These are phyloP conservation scores for Pythium rishiriense DNA, from an alignment of 352 stramenopile species.

Conservation along the genomic window DNA sequence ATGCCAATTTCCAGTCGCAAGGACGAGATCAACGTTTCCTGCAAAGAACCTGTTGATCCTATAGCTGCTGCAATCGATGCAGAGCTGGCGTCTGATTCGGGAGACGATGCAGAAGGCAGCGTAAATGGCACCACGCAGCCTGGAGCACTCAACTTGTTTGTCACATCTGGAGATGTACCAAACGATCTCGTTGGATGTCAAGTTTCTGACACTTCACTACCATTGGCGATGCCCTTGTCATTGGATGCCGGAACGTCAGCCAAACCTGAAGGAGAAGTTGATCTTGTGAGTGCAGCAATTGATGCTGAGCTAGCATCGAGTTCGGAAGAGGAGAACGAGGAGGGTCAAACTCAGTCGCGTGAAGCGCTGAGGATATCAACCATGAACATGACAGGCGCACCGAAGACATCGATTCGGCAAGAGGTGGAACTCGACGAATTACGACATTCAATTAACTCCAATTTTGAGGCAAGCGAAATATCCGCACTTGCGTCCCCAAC, in stretches of 20 bases:
- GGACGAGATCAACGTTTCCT: not conserved
- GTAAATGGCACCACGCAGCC: not conserved
- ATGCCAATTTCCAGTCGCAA: not conserved
- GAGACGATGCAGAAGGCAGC: not conserved
- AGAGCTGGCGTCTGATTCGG: conserved; percentile 36
- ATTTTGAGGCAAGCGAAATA: not conserved
- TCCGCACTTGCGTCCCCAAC: not conserved
- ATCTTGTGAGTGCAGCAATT: conserved; percentile 5
- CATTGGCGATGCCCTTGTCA: not conserved
- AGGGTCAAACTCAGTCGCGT: not conserved
- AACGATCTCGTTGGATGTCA: not conserved
- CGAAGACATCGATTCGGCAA: not conserved
- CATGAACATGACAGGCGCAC: not conserved
- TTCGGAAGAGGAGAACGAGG: conserved; percentile 4
- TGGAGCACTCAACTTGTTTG: not conserved
- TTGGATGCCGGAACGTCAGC: not conserved
- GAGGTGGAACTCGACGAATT: not conserved
- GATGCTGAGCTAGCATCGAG: conserved; percentile 28
- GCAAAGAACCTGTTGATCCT: not conserved
- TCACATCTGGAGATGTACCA: not conserved
- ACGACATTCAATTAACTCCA: not conserved
- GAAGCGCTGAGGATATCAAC: not conserved
- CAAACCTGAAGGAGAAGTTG: not conserved
- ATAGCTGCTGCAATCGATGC: conserved; percentile 30
- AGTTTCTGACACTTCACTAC: not conserved